Evolutionary conservation across 148 eudicot genomes (phyloP).

Genomic region (Silene conica): DNA sequence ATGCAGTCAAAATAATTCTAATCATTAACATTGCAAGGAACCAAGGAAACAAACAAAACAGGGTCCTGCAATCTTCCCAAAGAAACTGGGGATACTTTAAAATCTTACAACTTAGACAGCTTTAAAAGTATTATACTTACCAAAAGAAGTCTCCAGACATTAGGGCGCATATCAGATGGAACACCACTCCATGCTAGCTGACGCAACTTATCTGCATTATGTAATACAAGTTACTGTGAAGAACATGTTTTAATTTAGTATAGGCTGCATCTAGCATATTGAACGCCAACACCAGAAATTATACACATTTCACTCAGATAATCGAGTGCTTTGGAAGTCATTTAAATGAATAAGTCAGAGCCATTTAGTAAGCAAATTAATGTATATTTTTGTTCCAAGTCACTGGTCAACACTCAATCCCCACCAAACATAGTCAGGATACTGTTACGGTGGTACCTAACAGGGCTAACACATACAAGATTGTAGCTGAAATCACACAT

Average conservation of each 20-base stretch:
- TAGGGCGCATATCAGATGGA: slow-evolving; percentile 86
- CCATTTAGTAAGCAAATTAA: not conserved
- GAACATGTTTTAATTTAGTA: not conserved
- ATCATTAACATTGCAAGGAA: not conserved
- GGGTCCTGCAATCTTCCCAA: not conserved
- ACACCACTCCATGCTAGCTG: slow-evolving; percentile 95
- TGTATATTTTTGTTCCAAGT: not conserved
- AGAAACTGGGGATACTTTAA: not conserved
- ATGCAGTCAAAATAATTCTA: not conserved
- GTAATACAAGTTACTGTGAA: slow-evolving; percentile 7
- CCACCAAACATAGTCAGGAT: not conserved
- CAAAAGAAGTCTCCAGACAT: slow-evolving; percentile 91
- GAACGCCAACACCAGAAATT: not conserved
- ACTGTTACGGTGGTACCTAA: not conserved
- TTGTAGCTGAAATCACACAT: too few relatives aligned
- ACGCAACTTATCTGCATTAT: slow-evolving; percentile 69
- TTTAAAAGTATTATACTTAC: slow-evolving; percentile 32
- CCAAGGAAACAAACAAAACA: not conserved
- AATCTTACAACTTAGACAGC: not conserved
- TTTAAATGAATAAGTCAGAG: not conserved
- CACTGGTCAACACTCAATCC: not conserved
- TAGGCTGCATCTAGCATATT: not conserved
- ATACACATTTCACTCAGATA: not conserved
- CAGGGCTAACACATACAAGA: too few relatives aligned
- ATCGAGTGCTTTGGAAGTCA: not conserved